Evolutionary conservation across 768 basidiomycete genomes (phyloP).

Genomic region (Mycena filopes): DNA sequence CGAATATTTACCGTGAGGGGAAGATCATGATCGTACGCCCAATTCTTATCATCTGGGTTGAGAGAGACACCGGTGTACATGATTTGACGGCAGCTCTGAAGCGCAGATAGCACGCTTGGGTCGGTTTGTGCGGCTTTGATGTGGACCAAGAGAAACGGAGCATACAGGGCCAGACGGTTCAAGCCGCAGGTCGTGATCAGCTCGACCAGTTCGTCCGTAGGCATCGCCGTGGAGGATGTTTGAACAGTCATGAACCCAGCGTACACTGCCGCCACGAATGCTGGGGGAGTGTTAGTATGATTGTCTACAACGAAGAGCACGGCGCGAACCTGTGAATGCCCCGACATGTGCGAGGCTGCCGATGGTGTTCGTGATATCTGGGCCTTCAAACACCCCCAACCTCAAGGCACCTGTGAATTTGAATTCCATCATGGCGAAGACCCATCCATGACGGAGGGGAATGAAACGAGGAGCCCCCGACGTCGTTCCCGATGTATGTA

Average conservation of each 20-base stretch:
- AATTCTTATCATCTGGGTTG: neutral
- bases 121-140: neutral
- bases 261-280: neutral
- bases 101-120: neutral
- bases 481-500: neutral
- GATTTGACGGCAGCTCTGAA: neutral
- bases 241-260: neutral
- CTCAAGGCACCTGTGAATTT: neutral
- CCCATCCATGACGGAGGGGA: neutral
- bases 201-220: neutral
- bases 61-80: neutral
- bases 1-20: neutral
- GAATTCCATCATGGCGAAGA: neutral
- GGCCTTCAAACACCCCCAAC: neutral
- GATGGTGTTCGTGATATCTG: neutral
- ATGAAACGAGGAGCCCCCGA: neutral
- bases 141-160: neutral
- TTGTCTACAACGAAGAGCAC: neutral
- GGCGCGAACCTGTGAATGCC: neutral
- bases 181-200: neutral
- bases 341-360: constrained; percentile 2
- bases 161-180: neutral
- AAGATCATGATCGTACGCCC: neutral
- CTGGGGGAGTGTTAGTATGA: neutral
- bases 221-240: neutral